Conservation (phyloP, 108 stramenopile genomes). For the Schizochytrium sp. region DNA sequence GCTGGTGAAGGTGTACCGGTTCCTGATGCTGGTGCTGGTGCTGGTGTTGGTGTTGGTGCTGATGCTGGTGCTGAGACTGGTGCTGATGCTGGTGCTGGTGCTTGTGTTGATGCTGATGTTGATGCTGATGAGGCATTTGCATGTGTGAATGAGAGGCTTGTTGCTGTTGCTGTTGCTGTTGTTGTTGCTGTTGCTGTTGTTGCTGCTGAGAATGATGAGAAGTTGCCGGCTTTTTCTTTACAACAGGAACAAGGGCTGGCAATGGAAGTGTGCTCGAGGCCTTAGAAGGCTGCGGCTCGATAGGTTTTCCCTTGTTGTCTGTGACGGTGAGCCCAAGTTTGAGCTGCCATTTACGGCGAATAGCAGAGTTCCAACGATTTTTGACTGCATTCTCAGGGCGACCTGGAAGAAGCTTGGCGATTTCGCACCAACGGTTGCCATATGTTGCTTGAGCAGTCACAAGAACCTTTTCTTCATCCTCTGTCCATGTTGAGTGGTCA, state of each 20-base stretch:
- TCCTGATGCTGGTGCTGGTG: neutral
- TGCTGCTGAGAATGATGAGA: neutral
- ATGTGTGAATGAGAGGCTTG: neutral
- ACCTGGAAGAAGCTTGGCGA: slow-evolving; percentile 80
- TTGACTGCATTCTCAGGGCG: slow-evolving; percentile 81
- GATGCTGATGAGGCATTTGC: neutral
- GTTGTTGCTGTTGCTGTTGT: neutral
- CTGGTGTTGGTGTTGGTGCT: neutral
- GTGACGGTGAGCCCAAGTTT: slow-evolving; percentile 53
- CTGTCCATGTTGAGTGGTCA: slow-evolving; percentile 88
- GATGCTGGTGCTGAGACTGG: neutral
- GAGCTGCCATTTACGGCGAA: slow-evolving; percentile 69
- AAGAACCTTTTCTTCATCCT: slow-evolving; percentile 84
- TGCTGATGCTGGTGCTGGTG: neutral
- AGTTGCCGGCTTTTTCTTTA: slow-evolving; percentile 7
- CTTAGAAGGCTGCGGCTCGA: slow-evolving; percentile 53
- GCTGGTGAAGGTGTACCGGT: neutral
- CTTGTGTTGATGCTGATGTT: neutral
- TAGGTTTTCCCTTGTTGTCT: slow-evolving; percentile 52
- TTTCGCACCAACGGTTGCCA: slow-evolving; percentile 80
- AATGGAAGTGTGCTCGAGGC: neutral
- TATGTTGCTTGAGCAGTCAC: slow-evolving; percentile 70
- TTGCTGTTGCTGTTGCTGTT: neutral
- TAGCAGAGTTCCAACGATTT: slow-evolving; percentile 78
- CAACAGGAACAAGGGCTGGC: slow-evolving; percentile 47